phyloP scores from a whole-genome alignment of 352 stramenopile genomes.

The Globisporangium mamillatum region DNA sequence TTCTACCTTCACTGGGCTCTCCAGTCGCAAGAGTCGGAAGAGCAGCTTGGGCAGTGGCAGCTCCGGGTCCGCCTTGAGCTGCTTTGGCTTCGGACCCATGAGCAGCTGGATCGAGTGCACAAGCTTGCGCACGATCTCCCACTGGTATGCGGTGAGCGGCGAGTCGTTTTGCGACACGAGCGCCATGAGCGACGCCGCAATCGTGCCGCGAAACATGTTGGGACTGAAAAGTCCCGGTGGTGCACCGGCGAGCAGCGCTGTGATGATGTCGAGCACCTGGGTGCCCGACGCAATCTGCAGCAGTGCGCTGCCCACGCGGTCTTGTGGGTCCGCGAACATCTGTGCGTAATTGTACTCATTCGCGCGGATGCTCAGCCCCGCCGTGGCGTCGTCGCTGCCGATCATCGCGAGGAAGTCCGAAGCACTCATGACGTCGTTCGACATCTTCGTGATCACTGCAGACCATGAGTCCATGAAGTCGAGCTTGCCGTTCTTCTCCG shows the following conservation, averaged over 20 bases:
- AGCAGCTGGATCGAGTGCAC: constrained; percentile 53
- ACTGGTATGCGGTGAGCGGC: constrained; percentile 47
- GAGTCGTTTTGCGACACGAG: constrained; percentile 30
- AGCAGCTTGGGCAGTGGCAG: constrained; percentile 52
- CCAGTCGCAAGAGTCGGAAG: constrained; percentile 45
- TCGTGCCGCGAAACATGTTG: constrained; percentile 67
- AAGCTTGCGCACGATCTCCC: constrained; percentile 42
- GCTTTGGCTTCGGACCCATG: constrained; percentile 25
- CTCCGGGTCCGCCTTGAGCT: constrained; percentile 40
- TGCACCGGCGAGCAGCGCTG: constrained; percentile 46
- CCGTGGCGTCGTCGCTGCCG: constrained; percentile 33
- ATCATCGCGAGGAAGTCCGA: constrained; percentile 63
- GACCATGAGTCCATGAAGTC: constrained; percentile 79
- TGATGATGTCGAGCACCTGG: constrained; percentile 67
- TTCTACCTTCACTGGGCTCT: not conserved
- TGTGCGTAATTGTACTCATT: constrained; percentile 69
- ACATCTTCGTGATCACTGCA: constrained; percentile 54
- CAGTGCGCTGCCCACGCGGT: constrained; percentile 42
- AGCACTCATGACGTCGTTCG: constrained; percentile 55
- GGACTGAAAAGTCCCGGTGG: constrained; percentile 54
- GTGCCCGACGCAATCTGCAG: constrained; percentile 52
- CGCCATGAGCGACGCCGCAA: constrained; percentile 44
- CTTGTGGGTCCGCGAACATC: constrained; percentile 47
- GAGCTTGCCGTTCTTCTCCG: constrained; percentile 48
- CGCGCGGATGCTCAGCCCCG: constrained; percentile 42